Percentiles rank a stretch among this genome's conserved stretches.
These are phyloP conservation scores for Penicillium sp. DNA, from an alignment of 2,329 filamentous ascomycete genomes.

Conservation along the genomic window DNA sequence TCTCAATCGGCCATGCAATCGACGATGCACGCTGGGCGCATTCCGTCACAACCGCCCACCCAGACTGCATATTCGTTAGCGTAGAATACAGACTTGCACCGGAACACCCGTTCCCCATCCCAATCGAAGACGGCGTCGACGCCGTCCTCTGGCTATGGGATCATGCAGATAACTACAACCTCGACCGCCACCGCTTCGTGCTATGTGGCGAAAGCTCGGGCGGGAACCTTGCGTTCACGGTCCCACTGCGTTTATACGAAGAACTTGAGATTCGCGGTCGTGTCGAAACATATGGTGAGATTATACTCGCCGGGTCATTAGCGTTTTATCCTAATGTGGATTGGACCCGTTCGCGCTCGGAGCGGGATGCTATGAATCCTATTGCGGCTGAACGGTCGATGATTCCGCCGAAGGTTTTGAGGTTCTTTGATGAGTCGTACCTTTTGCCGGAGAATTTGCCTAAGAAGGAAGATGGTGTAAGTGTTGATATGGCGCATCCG, in stretches of 20 bases:
- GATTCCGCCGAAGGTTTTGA: constrained; percentile 8
- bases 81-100: constrained; percentile 28
- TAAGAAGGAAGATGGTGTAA: background rate
- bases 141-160: constrained; percentile 24
- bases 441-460: constrained; percentile 10
- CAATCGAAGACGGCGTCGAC: constrained; percentile 26
- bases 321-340: constrained; percentile 19
- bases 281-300: background rate
- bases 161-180: constrained; percentile 12
- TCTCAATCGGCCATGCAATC: constrained; percentile 18
- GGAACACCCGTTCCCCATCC: constrained; percentile 23
- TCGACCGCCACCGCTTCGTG: constrained; percentile 17
- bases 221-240: constrained; percentile 15
- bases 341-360: constrained; percentile 16
- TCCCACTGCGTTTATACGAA: constrained; percentile 15
- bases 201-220: constrained; percentile 21
- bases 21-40: constrained; percentile 19
- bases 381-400: constrained; percentile 9
- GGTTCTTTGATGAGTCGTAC: constrained; percentile 21
- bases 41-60: constrained; percentile 7
- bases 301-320: constrained; percentile 12
- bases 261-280: constrained; percentile 4
- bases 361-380: constrained; percentile 19
- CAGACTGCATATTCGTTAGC: constrained; percentile 20
- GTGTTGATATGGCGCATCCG: constrained; percentile 19